Percentiles rank a stretch among this genome's conserved stretches.
These are phyloP conservation scores for Paspalum vaginatum DNA, from an alignment of 176 grass and related monocot species.

Conservation along the genomic window DNA sequence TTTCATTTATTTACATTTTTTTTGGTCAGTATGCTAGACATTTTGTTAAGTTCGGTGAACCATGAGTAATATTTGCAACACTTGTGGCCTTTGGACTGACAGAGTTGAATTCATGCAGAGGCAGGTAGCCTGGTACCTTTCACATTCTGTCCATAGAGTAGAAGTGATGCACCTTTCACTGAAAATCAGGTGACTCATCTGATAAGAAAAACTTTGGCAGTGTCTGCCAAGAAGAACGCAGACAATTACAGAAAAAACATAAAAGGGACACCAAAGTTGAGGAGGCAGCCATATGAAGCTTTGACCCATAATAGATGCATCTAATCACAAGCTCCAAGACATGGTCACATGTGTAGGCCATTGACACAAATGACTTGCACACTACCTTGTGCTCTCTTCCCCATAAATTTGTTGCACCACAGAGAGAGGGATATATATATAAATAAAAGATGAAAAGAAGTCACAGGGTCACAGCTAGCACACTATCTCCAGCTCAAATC, in stretches of 20 bases:
- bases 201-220: no score
- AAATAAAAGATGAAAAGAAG: background rate
- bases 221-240: conserved; percentile 16
- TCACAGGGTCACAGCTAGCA: background rate
- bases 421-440: background rate
- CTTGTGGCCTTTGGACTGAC: background rate
- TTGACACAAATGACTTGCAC: conserved; percentile 47
- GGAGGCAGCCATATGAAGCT: conserved; percentile 38
- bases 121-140: background rate
- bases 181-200: conserved; percentile 38
- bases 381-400: conserved; percentile 52
- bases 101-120: background rate
- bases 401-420: conserved; percentile 54
- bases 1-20: background rate
- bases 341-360: conserved; percentile 80
- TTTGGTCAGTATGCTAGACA: background rate
- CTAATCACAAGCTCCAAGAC: conserved; percentile 71
- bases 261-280: conserved; percentile 22
- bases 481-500: no score
- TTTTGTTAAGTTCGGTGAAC: background rate
- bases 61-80: background rate
- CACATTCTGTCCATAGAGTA: conserved; percentile 1
- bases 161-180: conserved; percentile 16
- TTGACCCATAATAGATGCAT: conserved; percentile 76
- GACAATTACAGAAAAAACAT: conserved; percentile 12